Conservation (phyloP, 2,329 filamentous ascomycete genomes). For the Ascochyta rabiei region DNA sequence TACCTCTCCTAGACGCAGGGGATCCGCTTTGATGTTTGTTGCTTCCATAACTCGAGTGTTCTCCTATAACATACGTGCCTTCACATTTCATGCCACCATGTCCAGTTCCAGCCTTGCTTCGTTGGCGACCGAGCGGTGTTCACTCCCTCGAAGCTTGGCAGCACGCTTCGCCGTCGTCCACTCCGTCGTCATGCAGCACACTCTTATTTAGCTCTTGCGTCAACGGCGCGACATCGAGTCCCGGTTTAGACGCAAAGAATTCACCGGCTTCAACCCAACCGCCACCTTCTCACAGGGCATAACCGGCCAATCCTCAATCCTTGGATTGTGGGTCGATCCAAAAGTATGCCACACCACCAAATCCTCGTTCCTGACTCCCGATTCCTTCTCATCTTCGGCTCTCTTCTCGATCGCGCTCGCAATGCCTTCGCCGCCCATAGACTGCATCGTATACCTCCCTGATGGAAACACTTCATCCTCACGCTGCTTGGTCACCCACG, state of each 20-base stretch:
- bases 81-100: too few species aligned
- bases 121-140: conserved; percentile 18
- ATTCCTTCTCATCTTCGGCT: neutral
- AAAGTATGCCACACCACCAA: conserved; percentile 41
- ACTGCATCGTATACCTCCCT: conserved; percentile 36
- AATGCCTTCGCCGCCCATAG: conserved; percentile 32
- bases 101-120: neutral
- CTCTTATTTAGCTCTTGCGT: conserved; percentile 31
- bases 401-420: conserved; percentile 10
- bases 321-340: conserved; percentile 37
- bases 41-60: too few species aligned
- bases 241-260: conserved; percentile 34
- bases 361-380: conserved; percentile 25
- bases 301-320: conserved; percentile 40
- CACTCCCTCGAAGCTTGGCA: neutral
- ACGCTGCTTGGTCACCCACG: conserved; percentile 36
- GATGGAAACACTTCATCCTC: conserved; percentile 35
- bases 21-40: too few species aligned
- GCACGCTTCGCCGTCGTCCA: neutral
- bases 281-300: conserved; percentile 40
- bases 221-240: conserved; percentile 28
- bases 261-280: conserved; percentile 31
- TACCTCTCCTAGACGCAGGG: too few species aligned
- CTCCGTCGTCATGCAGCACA: conserved; percentile 15
- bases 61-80: too few species aligned